Evolutionary conservation across 257 asterid genomes (phyloP).

Genomic region (Przewalskia tangutica): DNA sequence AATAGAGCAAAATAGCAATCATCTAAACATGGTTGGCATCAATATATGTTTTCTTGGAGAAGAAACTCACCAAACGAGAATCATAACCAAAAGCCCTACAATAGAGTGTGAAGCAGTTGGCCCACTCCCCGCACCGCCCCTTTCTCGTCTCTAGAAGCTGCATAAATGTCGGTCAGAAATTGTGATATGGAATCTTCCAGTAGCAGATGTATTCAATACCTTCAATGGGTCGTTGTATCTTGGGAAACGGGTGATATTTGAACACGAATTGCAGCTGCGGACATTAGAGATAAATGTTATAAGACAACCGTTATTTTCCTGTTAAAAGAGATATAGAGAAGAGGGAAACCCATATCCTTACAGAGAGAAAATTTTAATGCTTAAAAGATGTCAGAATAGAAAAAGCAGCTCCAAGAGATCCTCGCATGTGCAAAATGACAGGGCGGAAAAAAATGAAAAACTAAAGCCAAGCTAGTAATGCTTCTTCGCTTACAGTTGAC

Average conservation of each 20-base stretch:
- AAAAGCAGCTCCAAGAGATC: neutral
- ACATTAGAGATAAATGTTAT: slow-evolving; percentile 7
- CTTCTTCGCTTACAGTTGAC: neutral
- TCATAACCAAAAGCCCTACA: slow-evolving; percentile 91
- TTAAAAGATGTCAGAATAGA: neutral
- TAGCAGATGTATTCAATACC: slow-evolving; percentile 33
- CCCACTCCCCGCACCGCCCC: slow-evolving; percentile 99
- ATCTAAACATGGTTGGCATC: neutral
- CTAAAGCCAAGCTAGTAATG: neutral
- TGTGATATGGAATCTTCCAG: slow-evolving; percentile 6
- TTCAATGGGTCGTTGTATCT: slow-evolving; percentile 87
- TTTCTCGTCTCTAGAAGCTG: slow-evolving; percentile 91
- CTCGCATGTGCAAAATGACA: neutral
- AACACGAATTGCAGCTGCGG: slow-evolving; percentile 76
- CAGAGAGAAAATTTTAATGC: neutral
- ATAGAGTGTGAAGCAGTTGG: slow-evolving; percentile 91
- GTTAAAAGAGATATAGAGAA: neutral
- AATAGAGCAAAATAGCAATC: neutral
- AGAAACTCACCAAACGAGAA: slow-evolving; percentile 66
- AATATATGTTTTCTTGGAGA: neutral
- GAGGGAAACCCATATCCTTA: neutral
- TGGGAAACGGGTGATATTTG: slow-evolving; percentile 72
- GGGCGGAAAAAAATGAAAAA: neutral
- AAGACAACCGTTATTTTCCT: neutral
- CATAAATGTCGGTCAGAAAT: slow-evolving; percentile 15